These are phyloP conservation scores for Colletotrichum musicola DNA, from an alignment of 2,329 filamentous ascomycete species.

Conservation along the genomic window DNA sequence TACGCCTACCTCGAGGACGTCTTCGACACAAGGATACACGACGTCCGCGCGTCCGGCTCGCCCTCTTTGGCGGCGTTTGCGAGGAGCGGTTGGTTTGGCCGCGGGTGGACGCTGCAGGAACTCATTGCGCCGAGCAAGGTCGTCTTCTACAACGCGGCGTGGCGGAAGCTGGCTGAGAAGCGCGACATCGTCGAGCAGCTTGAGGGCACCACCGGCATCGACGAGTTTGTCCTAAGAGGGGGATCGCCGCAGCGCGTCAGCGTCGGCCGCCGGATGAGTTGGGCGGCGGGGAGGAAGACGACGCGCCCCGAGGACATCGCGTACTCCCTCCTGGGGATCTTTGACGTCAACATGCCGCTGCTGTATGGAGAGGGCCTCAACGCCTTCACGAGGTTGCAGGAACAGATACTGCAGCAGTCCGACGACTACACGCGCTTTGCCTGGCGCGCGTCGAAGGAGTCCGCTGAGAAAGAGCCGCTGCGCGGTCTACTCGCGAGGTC, in stretches of 20 bases:
- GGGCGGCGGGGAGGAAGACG: conserved; percentile 43
- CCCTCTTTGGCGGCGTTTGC: too few species aligned
- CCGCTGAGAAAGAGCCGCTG: neutral
- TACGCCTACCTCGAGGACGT: too few species aligned
- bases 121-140: neutral
- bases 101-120: conserved; percentile 12
- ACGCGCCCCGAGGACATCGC: conserved; percentile 43
- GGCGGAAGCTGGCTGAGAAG: too few species aligned
- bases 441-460: neutral
- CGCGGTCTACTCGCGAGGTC: conserved; percentile 1
- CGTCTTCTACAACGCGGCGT: too few species aligned
- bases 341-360: conserved; percentile 45
- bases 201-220: conserved; percentile 4
- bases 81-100: too few species aligned
- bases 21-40: too few species aligned
- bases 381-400: conserved; percentile 42
- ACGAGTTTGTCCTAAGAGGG: neutral
- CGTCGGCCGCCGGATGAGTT: conserved; percentile 46
- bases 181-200: neutral
- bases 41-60: too few species aligned
- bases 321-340: conserved; percentile 46
- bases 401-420: conserved; percentile 2
- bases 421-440: conserved; percentile 14
- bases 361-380: conserved; percentile 45
- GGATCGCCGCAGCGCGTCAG: conserved; percentile 27